Evolutionary conservation across 2,329 filamentous ascomycete genomes (phyloP).

Genomic region (Cytospora piceae): DNA sequence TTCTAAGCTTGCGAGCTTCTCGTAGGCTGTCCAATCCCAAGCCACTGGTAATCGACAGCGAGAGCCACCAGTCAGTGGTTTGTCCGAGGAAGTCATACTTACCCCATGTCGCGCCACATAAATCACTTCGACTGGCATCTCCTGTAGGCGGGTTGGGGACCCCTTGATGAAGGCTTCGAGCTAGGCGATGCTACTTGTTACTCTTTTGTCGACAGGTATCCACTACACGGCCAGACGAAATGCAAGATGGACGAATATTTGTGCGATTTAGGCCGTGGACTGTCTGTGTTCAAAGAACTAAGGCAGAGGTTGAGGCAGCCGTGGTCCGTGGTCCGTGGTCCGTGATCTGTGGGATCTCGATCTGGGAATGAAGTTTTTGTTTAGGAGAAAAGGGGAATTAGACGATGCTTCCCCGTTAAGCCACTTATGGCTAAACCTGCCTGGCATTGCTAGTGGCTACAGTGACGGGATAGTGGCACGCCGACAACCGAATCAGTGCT

Average conservation of each 20-base stretch:
- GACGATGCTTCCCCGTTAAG: slow-evolving; percentile 1
- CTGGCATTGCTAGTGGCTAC: neutral
- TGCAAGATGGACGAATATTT: neutral
- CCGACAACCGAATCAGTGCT: neutral
- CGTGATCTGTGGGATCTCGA: neutral
- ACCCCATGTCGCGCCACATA: slow-evolving; percentile 78
- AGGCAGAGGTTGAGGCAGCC: neutral
- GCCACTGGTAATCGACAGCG: neutral
- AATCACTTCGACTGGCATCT: slow-evolving; percentile 71
- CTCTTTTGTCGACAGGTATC: neutral
- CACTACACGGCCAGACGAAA: neutral
- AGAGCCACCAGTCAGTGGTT: slow-evolving; percentile 1
- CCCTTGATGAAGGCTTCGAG: neutral
- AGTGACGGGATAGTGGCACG: neutral
- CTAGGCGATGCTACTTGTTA: neutral
- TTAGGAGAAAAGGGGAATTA: neutral
- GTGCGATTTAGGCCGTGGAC: neutral
- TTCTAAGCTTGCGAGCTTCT: slow-evolving; percentile 7
- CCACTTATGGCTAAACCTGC: neutral
- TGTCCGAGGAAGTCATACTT: slow-evolving; percentile 44
- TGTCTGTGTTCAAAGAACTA: neutral
- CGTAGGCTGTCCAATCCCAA: neutral
- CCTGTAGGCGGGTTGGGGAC: neutral
- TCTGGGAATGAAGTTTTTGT: neutral
- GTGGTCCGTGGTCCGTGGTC: neutral